A percentile compares a stretch with the other conserved stretches of the same genome.
phyloP scores from a whole-genome alignment of 768 basidiomycete species.

The Xerocomus potaroensis region DNA sequence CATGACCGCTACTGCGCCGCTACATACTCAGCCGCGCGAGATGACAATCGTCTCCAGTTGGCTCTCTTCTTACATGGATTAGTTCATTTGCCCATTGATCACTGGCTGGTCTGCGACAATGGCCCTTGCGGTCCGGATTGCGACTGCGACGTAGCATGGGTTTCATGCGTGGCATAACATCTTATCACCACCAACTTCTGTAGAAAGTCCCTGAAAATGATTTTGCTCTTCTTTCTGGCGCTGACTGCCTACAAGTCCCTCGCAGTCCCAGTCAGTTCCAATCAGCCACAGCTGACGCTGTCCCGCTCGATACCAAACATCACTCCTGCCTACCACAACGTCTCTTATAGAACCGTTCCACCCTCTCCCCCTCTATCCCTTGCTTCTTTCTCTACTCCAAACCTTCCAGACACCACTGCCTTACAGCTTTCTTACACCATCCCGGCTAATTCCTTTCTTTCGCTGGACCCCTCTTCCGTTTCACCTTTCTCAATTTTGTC shows the following conservation, averaged over 20 bases:
- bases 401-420: not conserved
- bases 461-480: not conserved
- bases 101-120: constrained; percentile 3
- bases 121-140: constrained; percentile 1
- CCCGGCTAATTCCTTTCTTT: not conserved
- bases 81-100: not conserved
- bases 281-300: not conserved
- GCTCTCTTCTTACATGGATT: not conserved
- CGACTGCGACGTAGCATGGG: not conserved
- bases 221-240: constrained; percentile 8
- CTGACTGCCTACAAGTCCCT: constrained; percentile 10
- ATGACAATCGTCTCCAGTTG: not conserved
- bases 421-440: not conserved
- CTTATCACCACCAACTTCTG: not conserved
- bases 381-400: not conserved
- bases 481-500: not conserved
- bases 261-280: constrained; percentile 12
- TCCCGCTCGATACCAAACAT: not conserved
- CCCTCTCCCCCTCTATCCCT: not conserved
- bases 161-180: not conserved
- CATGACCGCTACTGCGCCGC: too few relatives aligned
- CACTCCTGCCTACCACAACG: not conserved
- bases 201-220: constrained; percentile 5
- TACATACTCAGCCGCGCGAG: too few relatives aligned
- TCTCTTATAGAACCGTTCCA: not conserved